Percentiles rank a stretch among this genome's conserved stretches.
Conservation (phyloP, 2,329 filamentous ascomycete species). For the Torrubiella hemipterigena region DNA sequence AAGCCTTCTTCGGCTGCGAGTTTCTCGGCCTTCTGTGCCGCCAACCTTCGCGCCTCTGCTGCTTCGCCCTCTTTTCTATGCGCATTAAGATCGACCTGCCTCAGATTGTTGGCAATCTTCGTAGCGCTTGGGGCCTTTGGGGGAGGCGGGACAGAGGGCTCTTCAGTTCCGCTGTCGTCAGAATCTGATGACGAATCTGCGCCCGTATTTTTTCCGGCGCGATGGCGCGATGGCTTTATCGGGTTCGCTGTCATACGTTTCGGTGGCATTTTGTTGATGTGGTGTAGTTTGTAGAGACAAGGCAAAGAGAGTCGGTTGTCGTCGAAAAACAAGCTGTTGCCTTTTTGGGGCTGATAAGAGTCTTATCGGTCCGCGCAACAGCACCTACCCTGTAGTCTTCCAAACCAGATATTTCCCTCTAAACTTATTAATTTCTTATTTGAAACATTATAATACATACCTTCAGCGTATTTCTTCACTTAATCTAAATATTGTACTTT, state of each 20-base stretch:
- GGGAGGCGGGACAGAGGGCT: conserved; percentile 36
- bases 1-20: conserved; percentile 49
- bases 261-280: conserved; percentile 57
- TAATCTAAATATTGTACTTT: no score
- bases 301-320: no score
- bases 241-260: conserved; percentile 94
- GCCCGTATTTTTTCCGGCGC: conserved; percentile 65
- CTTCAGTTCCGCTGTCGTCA: conserved; percentile 33
- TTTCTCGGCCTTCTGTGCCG: conserved; percentile 36
- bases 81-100: conserved; percentile 39
- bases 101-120: conserved; percentile 40
- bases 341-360: not conserved
- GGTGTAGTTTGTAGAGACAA: conserved; percentile 5
- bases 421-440: no score
- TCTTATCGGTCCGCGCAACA: no score
- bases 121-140: conserved; percentile 45
- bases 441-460: no score
- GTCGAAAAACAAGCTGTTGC: not conserved
- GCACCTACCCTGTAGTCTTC: no score
- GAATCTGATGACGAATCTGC: conserved; percentile 43
- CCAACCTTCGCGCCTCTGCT: conserved; percentile 33
- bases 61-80: conserved; percentile 31
- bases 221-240: conserved; percentile 65
- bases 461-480: no score
- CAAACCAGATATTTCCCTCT: no score